phyloP scores from a whole-genome alignment of 2,329 filamentous ascomycete species.

The Botrytis paeoniae region DNA sequence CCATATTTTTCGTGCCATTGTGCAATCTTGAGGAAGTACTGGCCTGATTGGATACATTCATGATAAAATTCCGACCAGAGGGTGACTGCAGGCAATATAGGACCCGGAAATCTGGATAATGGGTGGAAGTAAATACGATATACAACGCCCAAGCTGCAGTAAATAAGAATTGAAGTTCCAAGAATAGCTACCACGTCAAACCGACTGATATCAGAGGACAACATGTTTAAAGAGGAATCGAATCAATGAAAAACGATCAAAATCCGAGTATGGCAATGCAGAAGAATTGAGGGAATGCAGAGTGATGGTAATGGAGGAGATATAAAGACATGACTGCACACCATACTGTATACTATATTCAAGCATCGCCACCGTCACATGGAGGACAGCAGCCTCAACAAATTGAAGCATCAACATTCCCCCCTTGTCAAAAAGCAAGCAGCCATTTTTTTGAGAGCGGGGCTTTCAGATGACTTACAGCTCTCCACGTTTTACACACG shows the following conservation, averaged over 20 bases:
- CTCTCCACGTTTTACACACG: constrained; percentile 10
- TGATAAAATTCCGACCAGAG: constrained; percentile 8
- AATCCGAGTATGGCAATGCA: neutral
- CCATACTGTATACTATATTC: neutral
- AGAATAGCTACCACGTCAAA: constrained; percentile 3
- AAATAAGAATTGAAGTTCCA: constrained; percentile 8
- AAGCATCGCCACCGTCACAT: neutral
- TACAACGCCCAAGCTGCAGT: constrained; percentile 7
- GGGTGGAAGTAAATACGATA: constrained; percentile 21
- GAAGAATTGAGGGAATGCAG: constrained; percentile 2
- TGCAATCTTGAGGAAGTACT: constrained; percentile 3
- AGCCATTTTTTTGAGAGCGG: neutral
- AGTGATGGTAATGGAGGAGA: neutral
- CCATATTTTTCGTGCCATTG: constrained; percentile 11
- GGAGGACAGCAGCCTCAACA: constrained; percentile 5
- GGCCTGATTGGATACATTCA: constrained; percentile 12
- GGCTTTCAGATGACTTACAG: neutral
- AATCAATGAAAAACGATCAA: neutral
- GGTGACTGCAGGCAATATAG: constrained; percentile 14
- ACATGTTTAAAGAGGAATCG: neutral
- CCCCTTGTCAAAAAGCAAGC: neutral
- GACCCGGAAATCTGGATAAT: constrained; percentile 16
- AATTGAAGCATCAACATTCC: neutral
- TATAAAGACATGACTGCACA: neutral
- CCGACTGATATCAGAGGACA: neutral